These are phyloP conservation scores for Penicillium steckii DNA, from an alignment of 495 filamentous ascomycete species.

Conservation along the genomic window DNA sequence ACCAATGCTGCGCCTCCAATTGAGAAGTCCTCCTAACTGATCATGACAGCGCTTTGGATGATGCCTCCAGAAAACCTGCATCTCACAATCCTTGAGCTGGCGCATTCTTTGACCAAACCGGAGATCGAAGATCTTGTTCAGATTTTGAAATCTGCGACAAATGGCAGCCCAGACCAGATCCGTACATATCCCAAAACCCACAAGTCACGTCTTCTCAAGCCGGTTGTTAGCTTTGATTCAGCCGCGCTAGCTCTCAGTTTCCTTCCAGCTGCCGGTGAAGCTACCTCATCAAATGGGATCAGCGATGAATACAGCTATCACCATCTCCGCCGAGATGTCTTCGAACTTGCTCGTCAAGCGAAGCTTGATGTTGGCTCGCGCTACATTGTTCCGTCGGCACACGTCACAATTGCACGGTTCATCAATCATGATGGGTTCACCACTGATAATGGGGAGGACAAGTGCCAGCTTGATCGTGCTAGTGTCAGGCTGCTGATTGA, in stretches of 20 bases:
- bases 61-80: conserved; percentile 75
- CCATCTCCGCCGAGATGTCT: conserved; percentile 76
- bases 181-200: conserved; percentile 56
- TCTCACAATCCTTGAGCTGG: conserved; percentile 55
- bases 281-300: not conserved
- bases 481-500: conserved; percentile 58
- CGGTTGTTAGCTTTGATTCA: conserved; percentile 74
- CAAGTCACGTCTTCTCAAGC: conserved; percentile 69
- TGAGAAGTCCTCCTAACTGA: not conserved
- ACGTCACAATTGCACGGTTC: conserved; percentile 80
- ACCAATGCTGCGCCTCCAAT: no score
- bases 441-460: conserved; percentile 22
- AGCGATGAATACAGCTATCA: conserved; percentile 74
- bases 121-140: conserved; percentile 19
- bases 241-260: conserved; percentile 79
- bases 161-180: conserved; percentile 43
- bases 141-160: conserved; percentile 43
- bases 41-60: conserved; percentile 66
- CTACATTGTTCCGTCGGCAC: conserved; percentile 78
- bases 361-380: conserved; percentile 63
- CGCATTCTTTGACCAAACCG: conserved; percentile 17
- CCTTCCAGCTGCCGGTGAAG: conserved; percentile 65
- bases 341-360: conserved; percentile 49
- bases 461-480: conserved; percentile 30
- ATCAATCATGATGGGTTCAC: conserved; percentile 54